Conservation (phyloP, 257 asterid genomes). For the Solanum tacnaense region DNA sequence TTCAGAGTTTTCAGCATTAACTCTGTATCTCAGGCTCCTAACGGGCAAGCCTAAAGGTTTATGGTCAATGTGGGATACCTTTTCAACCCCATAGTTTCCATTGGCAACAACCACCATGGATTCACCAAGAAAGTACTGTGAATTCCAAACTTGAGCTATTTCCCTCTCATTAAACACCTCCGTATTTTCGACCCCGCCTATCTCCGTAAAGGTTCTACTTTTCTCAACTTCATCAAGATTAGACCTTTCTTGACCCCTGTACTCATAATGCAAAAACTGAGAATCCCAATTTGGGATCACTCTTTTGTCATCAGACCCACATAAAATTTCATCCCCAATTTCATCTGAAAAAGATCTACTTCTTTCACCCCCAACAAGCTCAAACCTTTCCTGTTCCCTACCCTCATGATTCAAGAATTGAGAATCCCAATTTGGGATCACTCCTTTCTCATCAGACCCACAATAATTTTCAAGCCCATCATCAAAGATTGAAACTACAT, state of each 20-base stretch:
- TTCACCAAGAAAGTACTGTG: conserved; percentile 34
- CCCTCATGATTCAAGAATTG: not conserved
- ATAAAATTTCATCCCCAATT: conserved; percentile 7
- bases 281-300: conserved; percentile 19
- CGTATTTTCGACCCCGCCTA: conserved; percentile 2
- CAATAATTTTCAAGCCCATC: conserved; percentile 36
- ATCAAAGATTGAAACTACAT: conserved; percentile 46
- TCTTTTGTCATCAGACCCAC: conserved; percentile 11
- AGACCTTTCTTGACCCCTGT: conserved; percentile 10
- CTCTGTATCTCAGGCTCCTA: conserved; percentile 56
- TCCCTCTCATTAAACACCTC: conserved; percentile 12
- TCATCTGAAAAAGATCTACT: conserved; percentile 17
- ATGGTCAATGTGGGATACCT: conserved; percentile 18
- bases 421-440: conserved; percentile 19
- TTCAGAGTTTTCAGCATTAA: conserved; percentile 20
- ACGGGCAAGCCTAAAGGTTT: conserved; percentile 72
- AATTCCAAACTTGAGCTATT: conserved; percentile 25
- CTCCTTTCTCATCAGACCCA: conserved; percentile 32
- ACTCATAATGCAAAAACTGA: not conserved
- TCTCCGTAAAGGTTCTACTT: conserved; percentile 17
- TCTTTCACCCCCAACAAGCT: conserved; percentile 16
- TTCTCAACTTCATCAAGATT: conserved; percentile 19
- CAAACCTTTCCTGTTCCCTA: conserved; percentile 11
- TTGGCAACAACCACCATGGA: conserved; percentile 47
- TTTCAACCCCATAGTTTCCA: conserved; percentile 13